A percentile compares a stretch with the other conserved stretches of the same genome.
phyloP scores from a whole-genome alignment of 257 asterid genomes.

The Capsicum baccatum region DNA sequence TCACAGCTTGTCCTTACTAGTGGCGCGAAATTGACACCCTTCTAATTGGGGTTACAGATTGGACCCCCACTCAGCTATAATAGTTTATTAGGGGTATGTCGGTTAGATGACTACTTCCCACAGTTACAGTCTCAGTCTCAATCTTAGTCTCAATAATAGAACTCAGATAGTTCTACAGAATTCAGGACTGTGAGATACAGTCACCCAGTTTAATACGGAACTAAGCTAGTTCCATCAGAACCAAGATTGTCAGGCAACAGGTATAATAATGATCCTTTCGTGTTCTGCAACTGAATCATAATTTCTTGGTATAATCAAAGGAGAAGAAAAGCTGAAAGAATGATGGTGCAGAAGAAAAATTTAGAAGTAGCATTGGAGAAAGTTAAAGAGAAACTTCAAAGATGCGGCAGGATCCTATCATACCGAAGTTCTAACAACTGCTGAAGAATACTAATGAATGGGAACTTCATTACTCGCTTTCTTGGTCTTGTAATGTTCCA shows the following conservation, averaged over 20 bases:
- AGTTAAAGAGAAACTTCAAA: conserved; percentile 57
- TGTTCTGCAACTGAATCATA: not conserved
- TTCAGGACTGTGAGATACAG: too few relatives aligned
- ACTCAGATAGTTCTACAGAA: too few relatives aligned
- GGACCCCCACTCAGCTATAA: too few relatives aligned
- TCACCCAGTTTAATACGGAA: too few relatives aligned
- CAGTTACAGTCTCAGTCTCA: too few relatives aligned
- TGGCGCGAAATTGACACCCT: too few relatives aligned
- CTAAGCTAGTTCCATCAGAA: too few relatives aligned
- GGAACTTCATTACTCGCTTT: not conserved
- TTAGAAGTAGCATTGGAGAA: conserved; percentile 64
- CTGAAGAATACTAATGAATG: conserved; percentile 1
- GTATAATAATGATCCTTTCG: not conserved
- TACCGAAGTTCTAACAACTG: conserved; percentile 12
- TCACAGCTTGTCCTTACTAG: too few relatives aligned
- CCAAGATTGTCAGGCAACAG: conserved; percentile 53
- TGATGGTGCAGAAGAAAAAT: conserved; percentile 54
- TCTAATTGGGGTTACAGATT: too few relatives aligned
- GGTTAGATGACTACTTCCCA: too few relatives aligned
- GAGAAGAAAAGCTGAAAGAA: conserved; percentile 14
- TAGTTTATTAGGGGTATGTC: too few relatives aligned
- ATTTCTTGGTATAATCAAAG: not conserved
- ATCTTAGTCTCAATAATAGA: too few relatives aligned
- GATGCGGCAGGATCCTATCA: conserved; percentile 39
- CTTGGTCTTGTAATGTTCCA: not conserved